These are phyloP conservation scores for Hypoxylon sp. DNA, from an alignment of 2,329 filamentous ascomycete genomes.

Conservation along the genomic window DNA sequence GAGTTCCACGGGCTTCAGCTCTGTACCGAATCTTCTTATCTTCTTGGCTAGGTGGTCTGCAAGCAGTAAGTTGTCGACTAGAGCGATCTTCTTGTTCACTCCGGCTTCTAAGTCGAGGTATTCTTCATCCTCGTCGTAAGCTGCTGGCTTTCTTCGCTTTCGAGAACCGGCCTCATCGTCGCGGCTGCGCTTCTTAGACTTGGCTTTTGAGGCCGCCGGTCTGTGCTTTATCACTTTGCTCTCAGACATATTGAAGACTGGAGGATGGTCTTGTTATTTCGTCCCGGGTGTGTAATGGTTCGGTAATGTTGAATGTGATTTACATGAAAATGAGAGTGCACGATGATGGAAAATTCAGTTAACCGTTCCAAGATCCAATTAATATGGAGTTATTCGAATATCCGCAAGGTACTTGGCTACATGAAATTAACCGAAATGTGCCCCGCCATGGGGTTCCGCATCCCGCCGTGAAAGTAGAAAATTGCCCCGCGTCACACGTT, in stretches of 20 bases:
- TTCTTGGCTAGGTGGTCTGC: constrained; percentile 88
- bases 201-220: constrained; percentile 47
- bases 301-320: constrained; percentile 3
- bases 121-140: constrained; percentile 66
- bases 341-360: constrained; percentile 39
- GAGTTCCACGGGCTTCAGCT: constrained; percentile 86
- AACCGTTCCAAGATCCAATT: constrained; percentile 16
- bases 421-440: constrained; percentile 30
- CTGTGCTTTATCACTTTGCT: constrained; percentile 36
- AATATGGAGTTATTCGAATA: constrained; percentile 34
- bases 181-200: constrained; percentile 67
- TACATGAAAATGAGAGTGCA: background rate
- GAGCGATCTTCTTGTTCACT: constrained; percentile 82
- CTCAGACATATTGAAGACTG: constrained; percentile 40
- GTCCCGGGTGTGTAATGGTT: background rate
- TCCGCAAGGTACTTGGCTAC: constrained; percentile 8
- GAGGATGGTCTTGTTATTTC: background rate
- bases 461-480: constrained; percentile 34
- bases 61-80: constrained; percentile 85
- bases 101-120: constrained; percentile 76
- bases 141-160: constrained; percentile 69
- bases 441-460: constrained; percentile 38
- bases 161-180: constrained; percentile 60
- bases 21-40: constrained; percentile 80
- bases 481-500: constrained; percentile 46